These are phyloP conservation scores for Penicillium janthinellum DNA, from an alignment of 2,329 filamentous ascomycete genomes.

Conservation along the genomic window DNA sequence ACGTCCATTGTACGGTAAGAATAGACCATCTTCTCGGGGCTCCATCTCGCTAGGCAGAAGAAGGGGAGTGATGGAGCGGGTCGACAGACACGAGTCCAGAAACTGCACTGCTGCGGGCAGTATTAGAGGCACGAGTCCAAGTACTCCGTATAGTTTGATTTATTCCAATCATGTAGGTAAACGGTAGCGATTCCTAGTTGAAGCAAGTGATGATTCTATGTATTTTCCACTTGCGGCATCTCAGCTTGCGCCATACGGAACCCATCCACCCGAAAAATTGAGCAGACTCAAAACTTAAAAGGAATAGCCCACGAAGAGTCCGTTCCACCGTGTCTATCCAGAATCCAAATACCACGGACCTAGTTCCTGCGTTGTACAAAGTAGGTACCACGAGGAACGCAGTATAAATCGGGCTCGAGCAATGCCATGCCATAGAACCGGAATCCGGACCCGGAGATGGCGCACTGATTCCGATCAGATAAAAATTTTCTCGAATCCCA, in stretches of 20 bases:
- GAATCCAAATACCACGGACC: background rate
- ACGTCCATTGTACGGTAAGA: no score
- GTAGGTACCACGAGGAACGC: background rate
- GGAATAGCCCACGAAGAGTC: no score
- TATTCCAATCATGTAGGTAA: no score
- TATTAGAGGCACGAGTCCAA: no score
- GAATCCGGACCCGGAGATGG: background rate
- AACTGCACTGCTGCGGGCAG: background rate
- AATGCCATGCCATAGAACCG: background rate
- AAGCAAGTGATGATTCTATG: no score
- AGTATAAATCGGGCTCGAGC: background rate
- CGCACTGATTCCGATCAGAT: constrained; percentile 18
- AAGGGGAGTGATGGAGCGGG: constrained; percentile 10
- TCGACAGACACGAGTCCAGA: background rate
- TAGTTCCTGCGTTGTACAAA: background rate
- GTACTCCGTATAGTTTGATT: no score
- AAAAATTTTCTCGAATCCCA: constrained; percentile 13
- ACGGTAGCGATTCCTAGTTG: no score
- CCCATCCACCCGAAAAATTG: background rate
- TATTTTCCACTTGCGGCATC: background rate
- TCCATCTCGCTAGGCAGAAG: constrained; percentile 5
- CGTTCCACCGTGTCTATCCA: background rate
- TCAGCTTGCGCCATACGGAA: background rate
- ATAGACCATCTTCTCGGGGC: background rate
- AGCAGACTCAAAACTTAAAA: background rate